Base-by-base conservation (phyloP, 2,329 filamentous ascomycete genomes). In the Cladophialophora carrionii region DNA sequence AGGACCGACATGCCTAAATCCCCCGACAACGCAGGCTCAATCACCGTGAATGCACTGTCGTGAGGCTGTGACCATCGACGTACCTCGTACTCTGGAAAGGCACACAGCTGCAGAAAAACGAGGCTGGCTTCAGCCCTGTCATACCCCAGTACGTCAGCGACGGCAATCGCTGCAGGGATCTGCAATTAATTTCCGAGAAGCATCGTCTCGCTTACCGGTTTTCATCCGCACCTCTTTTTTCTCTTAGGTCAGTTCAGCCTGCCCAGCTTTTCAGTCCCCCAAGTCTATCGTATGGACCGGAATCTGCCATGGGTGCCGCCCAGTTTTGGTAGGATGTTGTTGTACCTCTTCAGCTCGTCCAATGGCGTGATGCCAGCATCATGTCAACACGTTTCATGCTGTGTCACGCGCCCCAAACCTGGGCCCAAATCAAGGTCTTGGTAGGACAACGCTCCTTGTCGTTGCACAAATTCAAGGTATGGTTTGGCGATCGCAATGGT, bases 331-430 rank as follows among this genome's bases (percentile, higher is more conserved):
- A 62, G 32, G 26, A 37, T 63, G 48, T 51, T 32, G 43, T 32
- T 64, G 4, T 54, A 37, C 43, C 43, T 60, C 20, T 52, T 22
- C 48, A 14, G 56, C 51, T 34, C 22, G 17, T 24, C 57, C 64
- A 61, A 63, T 67, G 53, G 61, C 52, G 57, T 54, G 32, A 17
- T 61, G 57, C 61, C 64, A 62, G 61, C 56, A 64, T 17, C 24
- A 32, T 34, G 52, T n/a, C 51, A 34, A 48, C 59, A 20, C 59
- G 51, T 61, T 54, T 48, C 54, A 37, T 26, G 22, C 51, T 6
- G 17, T 61, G 43, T 61, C 57, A 49, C 63, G 57, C 46, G 52
- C 48, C 24, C 32, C 49, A 24, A 14, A 24, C 12, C 24, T 56
- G 34, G 26, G 14, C 22, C 29, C 26, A 26, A 60, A 60, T 54